Evolutionary conservation across 225 moss, liverwort and hornwort species (phyloP).

Genomic region (Ulota crispa): DNA sequence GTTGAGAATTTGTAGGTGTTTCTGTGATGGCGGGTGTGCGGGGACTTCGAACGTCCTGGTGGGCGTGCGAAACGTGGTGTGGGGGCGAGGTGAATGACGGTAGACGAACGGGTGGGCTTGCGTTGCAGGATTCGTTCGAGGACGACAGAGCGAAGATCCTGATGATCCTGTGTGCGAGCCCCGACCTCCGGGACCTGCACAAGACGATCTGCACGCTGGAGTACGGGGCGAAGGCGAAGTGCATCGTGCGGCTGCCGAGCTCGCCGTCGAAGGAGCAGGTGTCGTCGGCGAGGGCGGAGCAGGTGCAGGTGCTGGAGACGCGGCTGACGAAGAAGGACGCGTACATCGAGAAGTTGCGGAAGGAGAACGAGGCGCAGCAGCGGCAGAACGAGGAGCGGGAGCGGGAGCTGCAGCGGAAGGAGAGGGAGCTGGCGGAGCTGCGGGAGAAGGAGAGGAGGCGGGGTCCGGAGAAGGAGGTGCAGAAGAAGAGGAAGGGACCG

Average conservation of each 20-base stretch:
- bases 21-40: background rate
- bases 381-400: constrained; percentile 52
- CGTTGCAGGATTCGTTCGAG: constrained; percentile 79
- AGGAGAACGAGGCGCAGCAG: constrained; percentile 56
- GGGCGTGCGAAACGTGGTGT: background rate
- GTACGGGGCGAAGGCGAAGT: constrained; percentile 92
- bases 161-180: constrained; percentile 90
- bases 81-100: no score
- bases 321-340: constrained; percentile 68
- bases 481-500: constrained; percentile 45
- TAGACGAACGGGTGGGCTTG: background rate
- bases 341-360: constrained; percentile 64
- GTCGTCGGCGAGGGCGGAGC: constrained; percentile 51
- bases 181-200: constrained; percentile 71
- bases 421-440: constrained; percentile 51
- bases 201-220: constrained; percentile 82
- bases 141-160: constrained; percentile 81
- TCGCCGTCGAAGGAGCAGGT: constrained; percentile 76
- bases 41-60: background rate
- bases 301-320: constrained; percentile 64
- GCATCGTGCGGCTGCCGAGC: constrained; percentile 79
- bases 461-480: constrained; percentile 33
- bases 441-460: constrained; percentile 58
- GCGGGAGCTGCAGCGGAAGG: constrained; percentile 51
- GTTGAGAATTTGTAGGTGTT: no score